Evolutionary conservation across 257 asterid species (phyloP), one percentile per base, ranked within the genome.

Genomic region (Scutellaria baicalensis): DNA sequence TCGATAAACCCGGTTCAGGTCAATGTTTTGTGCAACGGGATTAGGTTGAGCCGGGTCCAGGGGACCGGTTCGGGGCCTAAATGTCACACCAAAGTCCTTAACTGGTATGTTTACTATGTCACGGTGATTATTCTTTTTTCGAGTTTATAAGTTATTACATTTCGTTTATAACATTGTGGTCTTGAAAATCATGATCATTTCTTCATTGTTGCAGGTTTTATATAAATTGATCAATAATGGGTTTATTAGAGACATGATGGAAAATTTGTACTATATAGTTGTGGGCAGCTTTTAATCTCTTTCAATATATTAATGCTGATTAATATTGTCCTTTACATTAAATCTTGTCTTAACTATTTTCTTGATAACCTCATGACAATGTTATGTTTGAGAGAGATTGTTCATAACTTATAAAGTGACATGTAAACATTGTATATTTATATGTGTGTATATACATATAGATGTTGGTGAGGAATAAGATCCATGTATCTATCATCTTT

Each of bases 41-140:
- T 77, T 66, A 72, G 68, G 14, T 12, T 74, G 69, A 59, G 56
- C 13, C 76, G 62, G 68, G 69, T 69, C 57, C 68, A 55, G 56
- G 16, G 35, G 6, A 77, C 74, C 14, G 83, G 59, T 48, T 42
- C 71, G 2, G 12, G 39, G 13, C 75, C 73, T 1, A 69, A 65
- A 69, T 83, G 87, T 49, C 60, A 79, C 6, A 48, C 77, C 68
- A 71, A 59, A 48, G 0, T 80, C 14, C 67, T 83, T 56, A 50
- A 80, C 44, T 72, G 79, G 85, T 83, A 75, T 10, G 79, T 38
- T 10, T 20, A 10, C 5, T 31, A 21, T n/a, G 44, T 14, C 5
- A 5, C 20, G 8, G 6, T 48, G 54, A 48, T n/a, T 48, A 9
- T 38, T 17, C n/a, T n/a, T 1, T 2, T 39, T 14, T 60, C n/a